Percentiles rank a stretch among this genome's conserved stretches.
Evolutionary conservation across 495 filamentous ascomycete species (phyloP).

Genomic region (Cercophora samala): DNA sequence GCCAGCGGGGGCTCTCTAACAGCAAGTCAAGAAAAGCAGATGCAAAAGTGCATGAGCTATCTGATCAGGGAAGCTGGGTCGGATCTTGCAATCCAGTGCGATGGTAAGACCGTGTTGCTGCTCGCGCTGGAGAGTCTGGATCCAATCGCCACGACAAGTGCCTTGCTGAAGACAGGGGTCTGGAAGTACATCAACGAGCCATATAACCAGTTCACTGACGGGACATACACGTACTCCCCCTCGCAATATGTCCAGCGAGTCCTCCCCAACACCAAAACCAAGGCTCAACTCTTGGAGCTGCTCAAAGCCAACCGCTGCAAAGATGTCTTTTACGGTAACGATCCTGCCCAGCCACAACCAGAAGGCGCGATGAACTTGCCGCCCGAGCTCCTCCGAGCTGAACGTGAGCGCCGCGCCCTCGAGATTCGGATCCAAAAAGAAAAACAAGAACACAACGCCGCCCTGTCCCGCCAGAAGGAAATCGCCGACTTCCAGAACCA

Average conservation of each 20-base stretch:
- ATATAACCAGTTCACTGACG: slow-evolving; percentile 43
- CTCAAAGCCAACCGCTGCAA: slow-evolving; percentile 42
- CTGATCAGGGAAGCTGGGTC: slow-evolving; percentile 37
- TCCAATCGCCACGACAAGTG: slow-evolving; percentile 42
- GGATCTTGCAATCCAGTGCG: slow-evolving; percentile 42
- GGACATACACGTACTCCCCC: slow-evolving; percentile 43
- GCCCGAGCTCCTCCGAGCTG: slow-evolving; percentile 40
- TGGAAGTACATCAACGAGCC: slow-evolving; percentile 47
- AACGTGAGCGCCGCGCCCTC: slow-evolving; percentile 41
- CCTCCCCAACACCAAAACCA: slow-evolving; percentile 32
- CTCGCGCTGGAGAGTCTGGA: slow-evolving; percentile 45
- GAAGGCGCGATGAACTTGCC: slow-evolving; percentile 45
- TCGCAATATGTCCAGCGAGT: slow-evolving; percentile 44
- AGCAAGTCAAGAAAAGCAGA: slow-evolving; percentile 38
- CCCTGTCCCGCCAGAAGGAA: slow-evolving; percentile 41
- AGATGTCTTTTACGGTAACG: slow-evolving; percentile 49
- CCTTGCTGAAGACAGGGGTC: slow-evolving; percentile 44
- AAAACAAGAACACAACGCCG: slow-evolving; percentile 35
- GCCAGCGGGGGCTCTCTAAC: slow-evolving; percentile 38
- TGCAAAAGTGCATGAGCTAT: slow-evolving; percentile 47
- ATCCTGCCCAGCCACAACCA: slow-evolving; percentile 39
- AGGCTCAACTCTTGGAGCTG: slow-evolving; percentile 38
- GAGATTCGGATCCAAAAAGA: slow-evolving; percentile 38
- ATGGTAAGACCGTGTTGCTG: slow-evolving; percentile 45
- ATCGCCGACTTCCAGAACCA: slow-evolving; percentile 43